phyloP scores from a whole-genome alignment of 208 protist genomes.

The Crithidia bombi region DNA sequence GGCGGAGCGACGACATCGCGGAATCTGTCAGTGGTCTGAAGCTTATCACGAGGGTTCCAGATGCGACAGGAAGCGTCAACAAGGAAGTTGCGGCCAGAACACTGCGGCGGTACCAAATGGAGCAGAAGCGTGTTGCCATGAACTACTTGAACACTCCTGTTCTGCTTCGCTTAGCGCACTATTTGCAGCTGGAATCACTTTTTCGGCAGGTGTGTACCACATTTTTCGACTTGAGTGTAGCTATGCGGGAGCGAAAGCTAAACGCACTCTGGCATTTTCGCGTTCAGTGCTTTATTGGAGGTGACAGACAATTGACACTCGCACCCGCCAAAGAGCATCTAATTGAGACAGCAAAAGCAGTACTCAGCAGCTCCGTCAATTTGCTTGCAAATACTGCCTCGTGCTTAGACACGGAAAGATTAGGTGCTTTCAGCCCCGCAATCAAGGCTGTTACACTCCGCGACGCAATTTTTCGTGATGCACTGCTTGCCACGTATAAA shows the following conservation, averaged over 20 bases:
- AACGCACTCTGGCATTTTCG: slow-evolving; percentile 71
- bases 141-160: slow-evolving; percentile 78
- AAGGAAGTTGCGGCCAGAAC: slow-evolving; percentile 82
- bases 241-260: slow-evolving; percentile 35
- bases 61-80: slow-evolving; percentile 74
- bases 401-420: slow-evolving; percentile 23
- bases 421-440: slow-evolving; percentile 8
- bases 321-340: slow-evolving; percentile 52
- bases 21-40: background rate
- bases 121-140: slow-evolving; percentile 83
- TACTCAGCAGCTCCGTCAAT: slow-evolving; percentile 48
- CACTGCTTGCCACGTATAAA: slow-evolving; percentile 33
- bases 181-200: slow-evolving; percentile 73
- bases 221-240: slow-evolving; percentile 60
- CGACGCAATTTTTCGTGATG: slow-evolving; percentile 19
- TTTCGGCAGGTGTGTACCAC: slow-evolving; percentile 71
- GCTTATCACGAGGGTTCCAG: slow-evolving; percentile 38
- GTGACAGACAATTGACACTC: slow-evolving; percentile 42
- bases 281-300: slow-evolving; percentile 63
- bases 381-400: slow-evolving; percentile 38
- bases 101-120: slow-evolving; percentile 56
- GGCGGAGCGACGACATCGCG: slow-evolving; percentile 16
- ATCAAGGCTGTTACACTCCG: slow-evolving; percentile 20
- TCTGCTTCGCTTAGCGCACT: slow-evolving; percentile 82
- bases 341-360: slow-evolving; percentile 30